Evolutionary conservation across 2,329 filamentous ascomycete species (phyloP).

Genomic region (Ceratocystis eucalypticola): DNA sequence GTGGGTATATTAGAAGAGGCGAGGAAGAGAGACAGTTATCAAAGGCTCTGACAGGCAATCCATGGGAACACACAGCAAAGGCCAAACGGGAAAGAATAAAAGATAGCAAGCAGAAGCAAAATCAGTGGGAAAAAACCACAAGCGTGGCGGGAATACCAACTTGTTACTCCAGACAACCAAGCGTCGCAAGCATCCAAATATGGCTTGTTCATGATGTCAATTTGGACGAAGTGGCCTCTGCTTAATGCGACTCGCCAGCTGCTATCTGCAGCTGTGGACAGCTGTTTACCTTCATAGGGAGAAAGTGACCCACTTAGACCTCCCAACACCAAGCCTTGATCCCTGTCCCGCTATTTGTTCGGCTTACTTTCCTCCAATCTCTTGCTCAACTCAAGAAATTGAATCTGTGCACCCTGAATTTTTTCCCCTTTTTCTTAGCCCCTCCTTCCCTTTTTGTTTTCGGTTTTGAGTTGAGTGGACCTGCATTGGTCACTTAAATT

Average conservation of each 20-base stretch:
- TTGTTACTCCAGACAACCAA: slow-evolving; percentile 1
- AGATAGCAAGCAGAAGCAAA: not conserved
- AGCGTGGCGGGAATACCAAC: not conserved
- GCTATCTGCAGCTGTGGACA: not conserved
- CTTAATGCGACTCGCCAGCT: not conserved
- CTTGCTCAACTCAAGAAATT: not conserved
- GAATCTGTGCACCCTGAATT: not conserved
- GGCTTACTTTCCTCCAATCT: not conserved
- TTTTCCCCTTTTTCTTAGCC: not conserved
- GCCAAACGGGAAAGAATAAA: not conserved
- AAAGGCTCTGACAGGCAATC: not conserved
- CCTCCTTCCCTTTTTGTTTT: not conserved
- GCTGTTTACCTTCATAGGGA: not conserved
- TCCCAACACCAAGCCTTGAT: not conserved
- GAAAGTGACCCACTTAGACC: not conserved
- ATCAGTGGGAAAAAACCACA: not conserved
- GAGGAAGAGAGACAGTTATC: not conserved
- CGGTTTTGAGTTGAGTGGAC: not conserved
- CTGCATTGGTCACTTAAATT: not conserved
- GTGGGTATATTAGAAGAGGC: not conserved
- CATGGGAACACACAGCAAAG: not conserved
- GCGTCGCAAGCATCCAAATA: not conserved
- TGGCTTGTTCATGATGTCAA: not conserved
- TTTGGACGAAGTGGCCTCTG: slow-evolving; percentile 4
- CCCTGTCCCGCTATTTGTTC: not conserved